phyloP scores from a whole-genome alignment of 345 rosid species.

The Aurinia saxatilis region DNA sequence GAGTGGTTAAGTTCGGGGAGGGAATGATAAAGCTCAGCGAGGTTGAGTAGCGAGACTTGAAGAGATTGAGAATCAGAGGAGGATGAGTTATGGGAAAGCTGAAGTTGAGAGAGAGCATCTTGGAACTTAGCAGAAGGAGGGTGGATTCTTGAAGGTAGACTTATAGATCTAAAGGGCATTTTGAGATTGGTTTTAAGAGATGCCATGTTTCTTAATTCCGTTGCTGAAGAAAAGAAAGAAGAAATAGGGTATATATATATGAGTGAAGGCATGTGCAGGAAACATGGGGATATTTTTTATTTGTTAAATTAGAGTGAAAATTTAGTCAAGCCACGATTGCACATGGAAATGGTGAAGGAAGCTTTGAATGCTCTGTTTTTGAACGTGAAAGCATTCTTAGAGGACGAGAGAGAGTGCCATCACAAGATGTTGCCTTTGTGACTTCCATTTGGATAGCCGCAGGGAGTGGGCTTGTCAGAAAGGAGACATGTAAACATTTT shows the following conservation, averaged over 20 bases:
- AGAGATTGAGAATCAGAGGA: slow-evolving; percentile 26
- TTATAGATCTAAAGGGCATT: slow-evolving; percentile 40
- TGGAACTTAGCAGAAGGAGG: slow-evolving; percentile 35
- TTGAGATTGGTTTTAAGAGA: slow-evolving; percentile 16
- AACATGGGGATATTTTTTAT: slow-evolving; percentile 21
- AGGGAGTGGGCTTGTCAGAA: slow-evolving; percentile 25
- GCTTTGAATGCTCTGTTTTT: slow-evolving; percentile 24
- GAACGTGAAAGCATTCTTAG: slow-evolving; percentile 19
- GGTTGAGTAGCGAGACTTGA: slow-evolving; percentile 30
- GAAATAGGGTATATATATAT: slow-evolving; percentile 17
- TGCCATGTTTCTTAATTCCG: slow-evolving; percentile 20
- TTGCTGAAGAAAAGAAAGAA: slow-evolving; percentile 13
- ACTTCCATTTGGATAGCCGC: slow-evolving; percentile 8
- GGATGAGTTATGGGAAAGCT: slow-evolving; percentile 25
- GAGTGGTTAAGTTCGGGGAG: slow-evolving; percentile 31
- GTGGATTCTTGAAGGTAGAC: slow-evolving; percentile 52
- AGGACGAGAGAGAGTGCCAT: slow-evolving; percentile 17
- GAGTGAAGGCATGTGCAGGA: slow-evolving; percentile 20
- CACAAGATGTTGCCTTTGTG: slow-evolving; percentile 15
- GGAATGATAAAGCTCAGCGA: slow-evolving; percentile 38
- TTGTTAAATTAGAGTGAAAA: slow-evolving; percentile 11
- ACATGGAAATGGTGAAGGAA: slow-evolving; percentile 22
- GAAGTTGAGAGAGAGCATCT: slow-evolving; percentile 41
- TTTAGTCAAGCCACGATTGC: slow-evolving; percentile 19
- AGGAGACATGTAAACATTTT: slow-evolving; percentile 27